Evolutionary conservation across 2,329 filamentous ascomycete species (phyloP), one percentile per base, ranked within the genome.

Genomic region (Fusarium udum): DNA sequence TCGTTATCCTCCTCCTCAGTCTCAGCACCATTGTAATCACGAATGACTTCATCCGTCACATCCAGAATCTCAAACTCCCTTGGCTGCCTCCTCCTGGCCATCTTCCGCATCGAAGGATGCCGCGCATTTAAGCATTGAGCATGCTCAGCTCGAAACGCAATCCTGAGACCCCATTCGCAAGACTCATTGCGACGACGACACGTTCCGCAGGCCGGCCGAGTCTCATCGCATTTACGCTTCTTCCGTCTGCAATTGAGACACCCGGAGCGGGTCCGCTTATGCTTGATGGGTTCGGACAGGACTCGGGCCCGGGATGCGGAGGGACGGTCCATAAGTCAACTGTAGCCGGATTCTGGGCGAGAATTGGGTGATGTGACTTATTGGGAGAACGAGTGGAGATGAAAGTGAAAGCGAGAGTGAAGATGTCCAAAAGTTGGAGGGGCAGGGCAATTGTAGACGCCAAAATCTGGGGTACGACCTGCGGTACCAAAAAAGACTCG

Each of bases 171-270:
- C 82, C 82, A 83, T 78, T 81, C 78, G 46, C 82, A 83, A 2
- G 53, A 53, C 56, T 82, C 80, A 32, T 73, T 73, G 7, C 78
- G 76, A 15, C 80, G 78, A 16, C 75, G 67, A 69, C 82, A 83
- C 4, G 80, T 80, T 20, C 80, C 80, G 48, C 82, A 83, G 6
- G 79, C 69, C 12, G 82, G 82, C 2, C 78, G 79, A 11, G 71
- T 71, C 64, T 83, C 82, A 59, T 83, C 82, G 62, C 81, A 83
- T 66, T 82, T 83, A 46, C 81, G 78, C 77, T 83, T 83, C 74
- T 81, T 82, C 40, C 80, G 80, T 13, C 81, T 81, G 34, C 81
- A 83, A 66, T 82, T 82, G 61, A 83, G 79, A 43, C 81, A 83
- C 2, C 81, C 81, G 9, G 80, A 81, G 31, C 81, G 75, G 20